Conservation (phyloP, 1,284 basidiomycete species). For the Ganoderma lucidum region DNA sequence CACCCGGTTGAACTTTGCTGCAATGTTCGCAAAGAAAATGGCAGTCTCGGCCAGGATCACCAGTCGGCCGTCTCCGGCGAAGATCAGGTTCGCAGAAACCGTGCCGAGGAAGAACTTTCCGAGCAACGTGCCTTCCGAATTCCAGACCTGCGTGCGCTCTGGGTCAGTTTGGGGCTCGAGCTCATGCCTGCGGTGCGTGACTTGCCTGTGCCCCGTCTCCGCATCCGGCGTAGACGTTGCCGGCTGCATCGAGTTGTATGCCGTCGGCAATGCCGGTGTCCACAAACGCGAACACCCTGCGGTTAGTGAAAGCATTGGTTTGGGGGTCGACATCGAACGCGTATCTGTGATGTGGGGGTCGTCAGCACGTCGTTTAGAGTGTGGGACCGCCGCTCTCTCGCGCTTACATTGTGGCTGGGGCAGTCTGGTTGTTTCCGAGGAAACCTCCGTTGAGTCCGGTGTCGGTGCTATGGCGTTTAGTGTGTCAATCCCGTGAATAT, state of each 20-base stretch:
- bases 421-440: conserved; percentile 65
- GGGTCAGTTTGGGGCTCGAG: neutral
- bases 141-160: conserved; percentile 60
- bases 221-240: conserved; percentile 75
- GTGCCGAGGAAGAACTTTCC: conserved; percentile 78
- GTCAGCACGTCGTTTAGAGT: neutral
- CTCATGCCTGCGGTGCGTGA: conserved; percentile 15
- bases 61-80: conserved; percentile 68
- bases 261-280: conserved; percentile 73
- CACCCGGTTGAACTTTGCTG: conserved; percentile 45
- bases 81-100: conserved; percentile 70
- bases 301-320: conserved; percentile 64
- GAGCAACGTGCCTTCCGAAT: conserved; percentile 65
- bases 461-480: conserved; percentile 52
- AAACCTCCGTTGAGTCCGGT: conserved; percentile 58
- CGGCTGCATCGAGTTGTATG: conserved; percentile 62
- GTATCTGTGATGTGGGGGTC: conserved; percentile 58
- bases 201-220: conserved; percentile 76
- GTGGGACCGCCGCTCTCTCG: neutral
- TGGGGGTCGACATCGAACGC: conserved; percentile 72
- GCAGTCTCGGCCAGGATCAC: conserved; percentile 75
- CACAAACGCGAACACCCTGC: conserved; percentile 75
- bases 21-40: conserved; percentile 69
- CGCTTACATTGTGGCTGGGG: conserved; percentile 73
- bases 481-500: neutral